phyloP scores from a whole-genome alignment of 2,329 filamentous ascomycete species.

The Diaporthe caulivora region DNA sequence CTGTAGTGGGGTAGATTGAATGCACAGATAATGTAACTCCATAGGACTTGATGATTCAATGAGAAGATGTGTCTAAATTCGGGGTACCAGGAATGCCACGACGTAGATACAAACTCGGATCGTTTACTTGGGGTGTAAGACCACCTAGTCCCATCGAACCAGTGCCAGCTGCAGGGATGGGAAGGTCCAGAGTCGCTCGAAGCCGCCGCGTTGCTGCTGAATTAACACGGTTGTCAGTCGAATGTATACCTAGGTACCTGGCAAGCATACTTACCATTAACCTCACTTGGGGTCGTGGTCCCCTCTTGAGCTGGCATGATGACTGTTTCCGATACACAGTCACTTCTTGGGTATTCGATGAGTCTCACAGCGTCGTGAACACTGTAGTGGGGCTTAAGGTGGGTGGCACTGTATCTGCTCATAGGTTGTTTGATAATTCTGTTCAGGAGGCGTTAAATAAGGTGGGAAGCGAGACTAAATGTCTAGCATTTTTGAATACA shows the following conservation, averaged over 20 bases:
- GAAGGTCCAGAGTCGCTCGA: background rate
- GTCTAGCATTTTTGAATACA: no score
- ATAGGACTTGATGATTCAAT: background rate
- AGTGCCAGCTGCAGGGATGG: no score
- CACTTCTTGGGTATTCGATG: background rate
- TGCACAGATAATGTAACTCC: background rate
- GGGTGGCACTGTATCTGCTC: background rate
- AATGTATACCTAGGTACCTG: background rate
- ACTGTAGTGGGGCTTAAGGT: background rate
- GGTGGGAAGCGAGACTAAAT: background rate
- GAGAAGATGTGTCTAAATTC: no score
- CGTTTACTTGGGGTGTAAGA: no score
- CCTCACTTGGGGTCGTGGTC: background rate
- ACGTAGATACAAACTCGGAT: background rate
- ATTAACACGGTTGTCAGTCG: no score
- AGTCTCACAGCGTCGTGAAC: background rate
- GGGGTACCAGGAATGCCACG: background rate
- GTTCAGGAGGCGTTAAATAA: background rate
- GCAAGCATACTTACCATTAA: background rate
- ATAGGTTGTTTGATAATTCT: background rate
- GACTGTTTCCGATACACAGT: fast-evolving
- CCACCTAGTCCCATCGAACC: background rate
- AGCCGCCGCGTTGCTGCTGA: background rate
- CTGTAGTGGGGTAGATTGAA: fast-evolving
- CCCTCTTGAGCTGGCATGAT: background rate